Conservation (phyloP, 1,284 basidiomycete species). For the Ganoderma resinaceum region DNA sequence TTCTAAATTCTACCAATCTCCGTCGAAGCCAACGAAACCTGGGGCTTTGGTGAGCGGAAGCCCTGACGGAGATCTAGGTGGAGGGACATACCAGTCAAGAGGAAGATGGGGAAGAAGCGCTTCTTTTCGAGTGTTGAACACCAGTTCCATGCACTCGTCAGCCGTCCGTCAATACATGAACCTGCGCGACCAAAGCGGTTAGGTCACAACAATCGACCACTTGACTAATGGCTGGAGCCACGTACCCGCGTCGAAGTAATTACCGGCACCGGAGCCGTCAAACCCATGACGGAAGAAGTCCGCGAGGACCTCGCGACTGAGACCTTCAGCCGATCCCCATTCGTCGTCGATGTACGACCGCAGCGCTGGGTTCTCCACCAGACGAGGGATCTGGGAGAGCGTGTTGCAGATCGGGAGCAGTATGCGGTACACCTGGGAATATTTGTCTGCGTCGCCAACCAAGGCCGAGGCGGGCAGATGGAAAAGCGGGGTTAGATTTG, state of each 20-base stretch:
- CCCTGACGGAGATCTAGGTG: neutral
- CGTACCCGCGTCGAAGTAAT: constrained; percentile 79
- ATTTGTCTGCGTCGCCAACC: constrained; percentile 63
- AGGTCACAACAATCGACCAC: neutral
- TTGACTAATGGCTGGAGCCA: neutral
- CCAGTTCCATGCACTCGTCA: constrained; percentile 90
- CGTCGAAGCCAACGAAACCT: constrained; percentile 86
- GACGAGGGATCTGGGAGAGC: constrained; percentile 68
- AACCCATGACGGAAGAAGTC: constrained; percentile 88
- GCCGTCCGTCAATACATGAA: constrained; percentile 63
- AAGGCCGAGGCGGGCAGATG: neutral
- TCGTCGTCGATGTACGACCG: constrained; percentile 81
- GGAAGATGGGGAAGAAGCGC: constrained; percentile 78
- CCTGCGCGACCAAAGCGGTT: constrained; percentile 34
- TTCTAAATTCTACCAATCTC: constrained; percentile 65
- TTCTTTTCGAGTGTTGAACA: constrained; percentile 84
- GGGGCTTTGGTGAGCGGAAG: constrained; percentile 3
- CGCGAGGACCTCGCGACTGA: constrained; percentile 70
- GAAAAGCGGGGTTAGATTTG: neutral
- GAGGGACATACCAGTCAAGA: constrained; percentile 68
- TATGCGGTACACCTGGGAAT: constrained; percentile 87
- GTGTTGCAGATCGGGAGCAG: constrained; percentile 83
- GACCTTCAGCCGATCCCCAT: constrained; percentile 75
- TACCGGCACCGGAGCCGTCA: constrained; percentile 83
- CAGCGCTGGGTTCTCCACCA: constrained; percentile 72